Conservation (phyloP, 1,284 basidiomycete species). For the Bjerkandera adusta region DNA sequence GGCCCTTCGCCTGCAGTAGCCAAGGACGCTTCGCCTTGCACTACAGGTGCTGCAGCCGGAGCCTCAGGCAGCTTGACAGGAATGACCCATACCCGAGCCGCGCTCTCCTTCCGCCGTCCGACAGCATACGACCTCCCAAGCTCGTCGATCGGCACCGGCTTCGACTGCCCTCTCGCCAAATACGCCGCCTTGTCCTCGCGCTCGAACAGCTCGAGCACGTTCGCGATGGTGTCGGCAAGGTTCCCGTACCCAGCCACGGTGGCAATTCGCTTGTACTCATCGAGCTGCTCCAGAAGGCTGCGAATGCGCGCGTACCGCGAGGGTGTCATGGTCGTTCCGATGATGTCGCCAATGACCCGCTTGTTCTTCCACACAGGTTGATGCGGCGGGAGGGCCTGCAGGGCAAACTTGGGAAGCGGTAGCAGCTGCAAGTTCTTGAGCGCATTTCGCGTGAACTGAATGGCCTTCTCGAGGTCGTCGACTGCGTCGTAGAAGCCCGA, state of each 20-base stretch:
- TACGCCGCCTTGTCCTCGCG: conserved; percentile 54
- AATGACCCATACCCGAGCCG: conserved; percentile 93
- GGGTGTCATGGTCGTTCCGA: conserved; percentile 65
- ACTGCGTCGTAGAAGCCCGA: conserved; percentile 77
- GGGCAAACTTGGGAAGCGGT: conserved; percentile 73
- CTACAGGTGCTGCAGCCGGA: conserved; percentile 10
- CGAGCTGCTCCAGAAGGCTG: conserved; percentile 68
- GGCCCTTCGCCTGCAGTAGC: background rate
- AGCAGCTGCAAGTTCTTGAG: conserved; percentile 71
- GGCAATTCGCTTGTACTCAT: conserved; percentile 71
- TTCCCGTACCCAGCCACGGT: conserved; percentile 59
- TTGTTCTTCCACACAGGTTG: conserved; percentile 69
- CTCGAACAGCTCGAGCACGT: conserved; percentile 65
- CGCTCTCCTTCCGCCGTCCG: conserved; percentile 84
- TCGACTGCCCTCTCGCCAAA: conserved; percentile 52
- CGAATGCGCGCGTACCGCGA: conserved; percentile 72
- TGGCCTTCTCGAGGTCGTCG: conserved; percentile 63
- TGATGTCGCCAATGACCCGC: conserved; percentile 52
- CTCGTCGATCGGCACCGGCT: conserved; percentile 62
- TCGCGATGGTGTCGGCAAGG: conserved; percentile 52
- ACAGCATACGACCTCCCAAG: conserved; percentile 80
- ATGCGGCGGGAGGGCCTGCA: conserved; percentile 56
- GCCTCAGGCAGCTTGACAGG: conserved; percentile 40
- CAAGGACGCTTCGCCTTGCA: background rate
- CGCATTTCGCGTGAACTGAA: conserved; percentile 53